Conservation (phyloP, 371 early-diverging fungal genomes). For the Mucor plumbeus region DNA sequence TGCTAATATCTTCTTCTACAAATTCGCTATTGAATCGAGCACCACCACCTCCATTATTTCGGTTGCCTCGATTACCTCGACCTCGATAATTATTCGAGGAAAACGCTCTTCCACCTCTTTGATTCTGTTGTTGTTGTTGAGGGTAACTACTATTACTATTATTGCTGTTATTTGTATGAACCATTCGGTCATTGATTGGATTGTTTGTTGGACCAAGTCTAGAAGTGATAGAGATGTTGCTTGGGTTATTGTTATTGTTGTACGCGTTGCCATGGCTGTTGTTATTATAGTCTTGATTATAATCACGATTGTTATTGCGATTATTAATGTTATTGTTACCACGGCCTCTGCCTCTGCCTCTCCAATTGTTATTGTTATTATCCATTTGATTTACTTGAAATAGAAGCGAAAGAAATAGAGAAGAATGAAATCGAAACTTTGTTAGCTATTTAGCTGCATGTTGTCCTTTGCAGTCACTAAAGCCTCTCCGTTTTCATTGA, state of each 20-base stretch:
- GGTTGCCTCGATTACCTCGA: conserved; percentile 14
- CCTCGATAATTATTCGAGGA: conserved; percentile 18
- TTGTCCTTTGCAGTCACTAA: conserved; percentile 4
- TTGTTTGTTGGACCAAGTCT: conserved; percentile 38
- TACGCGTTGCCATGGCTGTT: conserved; percentile 11
- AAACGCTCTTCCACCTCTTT: conserved; percentile 24
- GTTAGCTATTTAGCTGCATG: not conserved
- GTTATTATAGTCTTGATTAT: conserved; percentile 18
- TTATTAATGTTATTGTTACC: conserved; percentile 33
- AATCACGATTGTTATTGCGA: conserved; percentile 21
- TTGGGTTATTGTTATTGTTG: conserved; percentile 4
- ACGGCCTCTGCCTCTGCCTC: conserved; percentile 24
- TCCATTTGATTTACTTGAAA: not conserved
- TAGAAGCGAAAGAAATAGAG: not conserved
- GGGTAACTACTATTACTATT: not conserved
- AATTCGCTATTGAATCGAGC: conserved; percentile 39
- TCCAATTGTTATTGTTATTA: conserved; percentile 21
- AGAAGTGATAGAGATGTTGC: conserved; percentile 32
- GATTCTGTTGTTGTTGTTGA: not conserved
- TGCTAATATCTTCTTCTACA: conserved; percentile 47
- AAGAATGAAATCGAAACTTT: not conserved
- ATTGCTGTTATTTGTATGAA: conserved; percentile 6
- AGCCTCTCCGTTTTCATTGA: no score
- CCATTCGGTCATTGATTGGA: conserved; percentile 12
- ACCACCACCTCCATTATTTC: conserved; percentile 11